phyloP scores from a whole-genome alignment of 352 stramenopile genomes.

The Phytopythium ostracodes region DNA sequence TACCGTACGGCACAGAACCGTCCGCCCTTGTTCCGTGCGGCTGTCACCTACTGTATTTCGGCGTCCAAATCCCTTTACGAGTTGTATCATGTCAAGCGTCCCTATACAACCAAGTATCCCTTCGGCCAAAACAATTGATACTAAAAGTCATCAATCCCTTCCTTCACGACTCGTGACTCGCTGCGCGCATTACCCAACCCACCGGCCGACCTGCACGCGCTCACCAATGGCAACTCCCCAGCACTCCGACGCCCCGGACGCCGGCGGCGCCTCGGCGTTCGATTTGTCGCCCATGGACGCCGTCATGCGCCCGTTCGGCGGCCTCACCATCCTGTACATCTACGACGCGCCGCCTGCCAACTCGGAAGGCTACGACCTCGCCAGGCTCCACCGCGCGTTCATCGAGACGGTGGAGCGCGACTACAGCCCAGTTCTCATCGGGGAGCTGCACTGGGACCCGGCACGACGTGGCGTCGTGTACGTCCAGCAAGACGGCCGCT shows the following conservation, averaged over 20 bases:
- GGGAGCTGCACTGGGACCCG: conserved; percentile 23
- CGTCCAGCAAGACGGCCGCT: conserved; percentile 21
- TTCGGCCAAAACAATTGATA: too few species aligned
- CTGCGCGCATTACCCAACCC: too few species aligned
- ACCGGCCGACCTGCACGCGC: neutral
- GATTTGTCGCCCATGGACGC: conserved; percentile 48
- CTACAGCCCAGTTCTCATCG: conserved; percentile 40
- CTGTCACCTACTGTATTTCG: too few species aligned
- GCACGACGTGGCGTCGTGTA: conserved; percentile 19
- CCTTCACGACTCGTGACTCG: neutral
- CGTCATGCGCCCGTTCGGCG: conserved; percentile 33
- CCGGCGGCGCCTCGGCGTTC: neutral
- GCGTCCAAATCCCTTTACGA: too few species aligned
- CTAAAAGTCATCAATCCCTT: too few species aligned
- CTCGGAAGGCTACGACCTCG: conserved; percentile 25
- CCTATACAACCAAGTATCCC: too few species aligned
- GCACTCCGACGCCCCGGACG: neutral
- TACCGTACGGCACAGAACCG: neutral
- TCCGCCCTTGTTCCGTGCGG: neutral
- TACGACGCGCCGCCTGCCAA: conserved; percentile 24
- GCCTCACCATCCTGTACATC: conserved; percentile 50
- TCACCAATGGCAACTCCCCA: neutral
- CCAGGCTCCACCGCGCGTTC: conserved; percentile 33
- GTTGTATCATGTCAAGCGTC: too few species aligned
- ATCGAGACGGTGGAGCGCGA: conserved; percentile 31